Evolutionary conservation across 768 basidiomycete genomes (phyloP), one percentile per base, ranked within the genome.

Genomic region (Podaxis mareebaensis): DNA sequence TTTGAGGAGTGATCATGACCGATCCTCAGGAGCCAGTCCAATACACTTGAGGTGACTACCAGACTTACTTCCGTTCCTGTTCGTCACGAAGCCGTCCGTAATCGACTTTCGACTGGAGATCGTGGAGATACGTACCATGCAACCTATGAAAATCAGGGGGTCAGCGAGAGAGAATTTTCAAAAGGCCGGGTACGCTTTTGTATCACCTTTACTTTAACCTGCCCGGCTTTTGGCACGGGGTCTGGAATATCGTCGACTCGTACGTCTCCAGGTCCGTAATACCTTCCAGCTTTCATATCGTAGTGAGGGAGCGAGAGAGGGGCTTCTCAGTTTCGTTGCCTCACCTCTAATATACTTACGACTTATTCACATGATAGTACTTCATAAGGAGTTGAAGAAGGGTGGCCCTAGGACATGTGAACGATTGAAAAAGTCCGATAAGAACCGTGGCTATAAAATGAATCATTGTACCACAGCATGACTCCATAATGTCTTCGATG

Each of bases 231-330:
- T 13, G 73, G 65, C 20, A 66, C 59, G 20, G 80, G 79, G 56
- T 80, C 76, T 5, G 75, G 71, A n/a, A 82, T 75, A 28, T 79
- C 67, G 52, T 83, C 82, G 49, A 84, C 71, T 15, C 77, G 75
- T 20, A 84, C 72, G 61, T 81, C 77, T 13, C 75, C 74, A 22
- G 77, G 75, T 4, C 78, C 82, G 61, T 83, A 80, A 63, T 75
- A 83, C 42, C 78, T 75, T 38, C 78, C 78, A 39, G 82, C 81
- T 61, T 75, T 81, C 82, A 83, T 83, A 15, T n/a, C 38, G 28
- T 22, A 13, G 20, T 56, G 4, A 5, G 8, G 26, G 36, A 24
- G 54, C 20, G 20, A 26, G 17, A 40, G 20, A 30, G 38, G 12
- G n/a, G n/a, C 39, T 20, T 26, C 26, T 49, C 12, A 49, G 22